These are phyloP conservation scores for Colletotrichum salicis DNA, from an alignment of 2,329 filamentous ascomycete species.

Conservation along the genomic window DNA sequence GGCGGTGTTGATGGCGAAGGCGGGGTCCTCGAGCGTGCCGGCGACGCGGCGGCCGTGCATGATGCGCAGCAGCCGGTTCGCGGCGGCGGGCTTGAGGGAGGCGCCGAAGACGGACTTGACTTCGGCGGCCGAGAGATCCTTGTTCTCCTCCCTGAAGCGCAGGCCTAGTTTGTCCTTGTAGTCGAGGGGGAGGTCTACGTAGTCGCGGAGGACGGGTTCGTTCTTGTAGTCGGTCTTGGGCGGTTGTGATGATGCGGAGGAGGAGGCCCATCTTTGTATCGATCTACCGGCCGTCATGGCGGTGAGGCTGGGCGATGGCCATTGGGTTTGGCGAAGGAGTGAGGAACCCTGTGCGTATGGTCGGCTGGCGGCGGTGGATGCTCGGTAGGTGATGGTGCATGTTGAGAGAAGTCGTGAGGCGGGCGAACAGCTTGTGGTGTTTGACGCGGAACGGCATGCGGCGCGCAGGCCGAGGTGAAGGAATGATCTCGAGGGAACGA, in stretches of 20 bases:
- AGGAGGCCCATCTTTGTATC: neutral
- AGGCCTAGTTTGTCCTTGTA: conserved; percentile 68
- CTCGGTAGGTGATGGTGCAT: neutral
- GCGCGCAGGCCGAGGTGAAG: conserved; percentile 27
- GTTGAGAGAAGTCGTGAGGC: conserved; percentile 20
- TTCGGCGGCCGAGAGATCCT: conserved; percentile 61
- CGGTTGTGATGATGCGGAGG: neutral
- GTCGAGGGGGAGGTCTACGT: conserved; percentile 65
- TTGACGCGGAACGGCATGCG: conserved; percentile 2
- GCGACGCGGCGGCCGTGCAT: conserved; percentile 72
- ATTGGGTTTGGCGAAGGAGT: neutral
- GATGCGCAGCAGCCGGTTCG: conserved; percentile 66
- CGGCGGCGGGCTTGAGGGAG: conserved; percentile 53
- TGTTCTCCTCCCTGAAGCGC: conserved; percentile 53
- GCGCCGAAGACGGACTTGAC: conserved; percentile 61
- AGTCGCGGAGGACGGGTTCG: conserved; percentile 57
- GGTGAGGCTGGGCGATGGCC: conserved; percentile 25
- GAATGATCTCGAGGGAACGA: conserved; percentile 32
- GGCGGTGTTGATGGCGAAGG: conserved; percentile 58
- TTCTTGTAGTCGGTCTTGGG: conserved; percentile 38
- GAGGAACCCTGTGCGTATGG: conserved; percentile 22
- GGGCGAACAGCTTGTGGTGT: neutral
- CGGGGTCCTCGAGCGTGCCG: conserved; percentile 71
- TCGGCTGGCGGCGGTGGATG: neutral
- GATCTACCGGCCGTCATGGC: neutral